Conservation (phyloP, 352 stramenopile genomes). For the Phytophthora citricola region DNA sequence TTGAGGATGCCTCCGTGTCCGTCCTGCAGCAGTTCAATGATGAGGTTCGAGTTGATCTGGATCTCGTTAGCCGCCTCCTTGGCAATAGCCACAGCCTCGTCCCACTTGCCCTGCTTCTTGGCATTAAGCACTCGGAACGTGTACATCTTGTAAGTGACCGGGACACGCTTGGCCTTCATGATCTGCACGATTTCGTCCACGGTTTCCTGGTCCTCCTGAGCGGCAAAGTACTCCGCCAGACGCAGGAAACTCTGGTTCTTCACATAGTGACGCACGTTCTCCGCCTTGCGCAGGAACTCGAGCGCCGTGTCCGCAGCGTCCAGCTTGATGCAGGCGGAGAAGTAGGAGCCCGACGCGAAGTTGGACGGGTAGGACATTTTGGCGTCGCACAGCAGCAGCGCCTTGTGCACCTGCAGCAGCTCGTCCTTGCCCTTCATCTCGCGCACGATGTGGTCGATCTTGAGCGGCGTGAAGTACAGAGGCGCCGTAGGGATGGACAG, state of each 20-base stretch:
- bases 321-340: conserved; percentile 70
- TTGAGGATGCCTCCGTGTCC: conserved; percentile 66
- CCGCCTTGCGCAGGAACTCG: conserved; percentile 69
- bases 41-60: conserved; percentile 84
- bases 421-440: conserved; percentile 83
- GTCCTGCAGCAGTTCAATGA: conserved; percentile 72
- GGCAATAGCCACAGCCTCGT: conserved; percentile 67
- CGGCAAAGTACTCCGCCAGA: conserved; percentile 70
- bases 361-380: conserved; percentile 78
- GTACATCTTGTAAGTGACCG: conserved; percentile 75
- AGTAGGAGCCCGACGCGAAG: conserved; percentile 70
- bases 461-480: conserved; percentile 83
- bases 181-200: conserved; percentile 70
- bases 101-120: conserved; percentile 64
- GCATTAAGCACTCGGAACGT: conserved; percentile 75
- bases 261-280: conserved; percentile 81
- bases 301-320: conserved; percentile 66
- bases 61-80: conserved; percentile 64
- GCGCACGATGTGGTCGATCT: conserved; percentile 85
- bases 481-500: conserved; percentile 82
- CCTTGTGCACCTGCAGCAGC: conserved; percentile 69
- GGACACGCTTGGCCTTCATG: conserved; percentile 55
- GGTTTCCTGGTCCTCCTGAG: conserved; percentile 54
- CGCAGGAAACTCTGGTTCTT: conserved; percentile 82
- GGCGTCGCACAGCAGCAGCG: conserved; percentile 78